Percentiles rank a stretch among this genome's conserved stretches.
These are phyloP conservation scores for Neospermospora avenae DNA, from an alignment of 2,329 filamentous ascomycete species.

Conservation along the genomic window DNA sequence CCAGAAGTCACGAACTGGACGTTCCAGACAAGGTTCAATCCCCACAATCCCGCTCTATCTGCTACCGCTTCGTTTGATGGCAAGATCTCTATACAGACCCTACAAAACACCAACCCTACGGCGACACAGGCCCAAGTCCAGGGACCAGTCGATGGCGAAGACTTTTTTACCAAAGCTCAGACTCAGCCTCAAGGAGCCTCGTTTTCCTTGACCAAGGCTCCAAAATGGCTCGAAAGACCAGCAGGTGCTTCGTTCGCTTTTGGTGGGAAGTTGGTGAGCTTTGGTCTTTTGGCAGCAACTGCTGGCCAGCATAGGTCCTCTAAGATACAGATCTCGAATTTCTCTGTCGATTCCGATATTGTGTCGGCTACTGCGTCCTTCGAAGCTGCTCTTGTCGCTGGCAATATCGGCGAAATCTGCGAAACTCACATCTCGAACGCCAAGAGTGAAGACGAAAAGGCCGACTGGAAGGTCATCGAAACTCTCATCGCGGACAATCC, in stretches of 20 bases:
- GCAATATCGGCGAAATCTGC: conserved; percentile 76
- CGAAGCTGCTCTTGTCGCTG: conserved; percentile 74
- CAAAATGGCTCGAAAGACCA: conserved; percentile 86
- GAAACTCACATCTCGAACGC: conserved; percentile 72
- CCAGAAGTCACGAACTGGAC: conserved; percentile 99
- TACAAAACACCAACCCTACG: conserved; percentile 87
- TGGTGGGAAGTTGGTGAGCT: conserved; percentile 83
- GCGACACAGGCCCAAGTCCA: conserved; percentile 64
- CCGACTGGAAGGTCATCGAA: conserved; percentile 93
- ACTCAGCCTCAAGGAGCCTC: conserved; percentile 85
- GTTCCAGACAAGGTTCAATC: conserved; percentile 92
- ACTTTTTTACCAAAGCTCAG: conserved; percentile 94
- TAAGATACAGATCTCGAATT: conserved; percentile 80
- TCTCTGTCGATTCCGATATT: conserved; percentile 81
- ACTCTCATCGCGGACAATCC: conserved; percentile 82
- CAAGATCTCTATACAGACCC: conserved; percentile 88
- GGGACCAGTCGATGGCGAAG: conserved; percentile 77
- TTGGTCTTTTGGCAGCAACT: conserved; percentile 57
- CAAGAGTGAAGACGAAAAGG: conserved; percentile 85
- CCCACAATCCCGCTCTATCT: conserved; percentile 84
- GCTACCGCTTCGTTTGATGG: conserved; percentile 97
- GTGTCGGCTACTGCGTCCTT: conserved; percentile 84
- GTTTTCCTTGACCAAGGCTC: conserved; percentile 81
- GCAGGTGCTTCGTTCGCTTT: conserved; percentile 90
- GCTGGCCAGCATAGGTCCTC: conserved; percentile 66